Conservation (phyloP, 768 basidiomycete genomes). For the Phaeolepiota aurea region DNA sequence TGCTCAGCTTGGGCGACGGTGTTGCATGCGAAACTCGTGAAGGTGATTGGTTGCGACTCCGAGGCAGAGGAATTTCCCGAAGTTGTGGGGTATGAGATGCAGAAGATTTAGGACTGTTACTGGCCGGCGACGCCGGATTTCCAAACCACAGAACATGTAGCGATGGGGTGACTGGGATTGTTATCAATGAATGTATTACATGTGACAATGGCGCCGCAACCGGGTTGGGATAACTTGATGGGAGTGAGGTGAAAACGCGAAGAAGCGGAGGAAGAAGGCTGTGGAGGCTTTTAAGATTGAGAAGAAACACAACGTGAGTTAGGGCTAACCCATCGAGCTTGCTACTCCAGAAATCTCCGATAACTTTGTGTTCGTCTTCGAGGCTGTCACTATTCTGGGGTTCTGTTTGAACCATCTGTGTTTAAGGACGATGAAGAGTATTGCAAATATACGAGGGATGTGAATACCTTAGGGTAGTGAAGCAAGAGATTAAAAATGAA, state of each 20-base stretch:
- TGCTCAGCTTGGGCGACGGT: constrained; percentile 28
- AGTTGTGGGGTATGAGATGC: constrained; percentile 22
- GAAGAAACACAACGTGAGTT: constrained; percentile 1
- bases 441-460: no score
- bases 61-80: constrained; percentile 18
- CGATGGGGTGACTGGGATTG: constrained; percentile 56
- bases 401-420: constrained; percentile 35
- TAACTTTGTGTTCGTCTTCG: constrained; percentile 34
- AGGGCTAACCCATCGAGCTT: constrained; percentile 64
- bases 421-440: no score
- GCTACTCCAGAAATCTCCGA: constrained; percentile 71
- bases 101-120: constrained; percentile 28
- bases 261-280: constrained; percentile 70
- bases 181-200: constrained; percentile 74
- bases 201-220: constrained; percentile 72
- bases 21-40: constrained; percentile 20
- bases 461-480: constrained; percentile 80
- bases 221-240: constrained; percentile 53
- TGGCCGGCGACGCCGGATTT: constrained; percentile 21
- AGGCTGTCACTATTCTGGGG: constrained; percentile 23
- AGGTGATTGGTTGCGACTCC: constrained; percentile 33
- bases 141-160: constrained; percentile 61
- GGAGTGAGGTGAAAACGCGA: constrained; percentile 59
- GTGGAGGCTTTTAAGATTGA: constrained; percentile 1
- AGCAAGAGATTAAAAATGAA: constrained; percentile 73